phyloP scores from a whole-genome alignment of 78 protist genomes.

The Dictyostelium brefeldianum region DNA sequence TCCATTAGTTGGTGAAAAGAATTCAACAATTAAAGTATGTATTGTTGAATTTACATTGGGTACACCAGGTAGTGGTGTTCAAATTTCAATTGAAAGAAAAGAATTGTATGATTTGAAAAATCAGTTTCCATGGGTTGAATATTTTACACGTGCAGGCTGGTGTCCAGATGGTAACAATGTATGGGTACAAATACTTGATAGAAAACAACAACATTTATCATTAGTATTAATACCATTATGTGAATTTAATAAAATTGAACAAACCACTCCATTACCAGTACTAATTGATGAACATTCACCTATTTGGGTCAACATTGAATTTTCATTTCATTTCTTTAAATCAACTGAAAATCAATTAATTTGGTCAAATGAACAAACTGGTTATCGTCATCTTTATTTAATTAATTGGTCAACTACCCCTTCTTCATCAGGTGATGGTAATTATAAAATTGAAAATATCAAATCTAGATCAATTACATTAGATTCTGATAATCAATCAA shows the following conservation, averaged over 20 bases:
- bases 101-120: constrained; percentile 29
- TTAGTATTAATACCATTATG: constrained; percentile 34
- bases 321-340: not conserved
- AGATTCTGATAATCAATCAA: not conserved
- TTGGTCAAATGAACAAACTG: constrained; percentile 67
- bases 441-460: not conserved
- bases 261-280: not conserved
- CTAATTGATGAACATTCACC: constrained; percentile 19
- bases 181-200: constrained; percentile 50
- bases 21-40: not conserved
- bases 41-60: not conserved
- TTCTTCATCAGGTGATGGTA: not conserved
- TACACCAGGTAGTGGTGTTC: not conserved
- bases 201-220: constrained; percentile 65
- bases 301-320: constrained; percentile 52
- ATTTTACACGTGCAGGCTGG: constrained; percentile 71
- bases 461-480: constrained; percentile 14
- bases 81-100: not conserved
- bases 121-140: constrained; percentile 73
- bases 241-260: not conserved
- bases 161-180: constrained; percentile 34
- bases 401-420: constrained; percentile 34
- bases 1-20: constrained; percentile 76
- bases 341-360: not conserved
- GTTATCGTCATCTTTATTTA: constrained; percentile 73